These are phyloP conservation scores for Hemisphaericaspora xylanilytica DNA, from an alignment of 1,139 yeast species.

Conservation along the genomic window DNA sequence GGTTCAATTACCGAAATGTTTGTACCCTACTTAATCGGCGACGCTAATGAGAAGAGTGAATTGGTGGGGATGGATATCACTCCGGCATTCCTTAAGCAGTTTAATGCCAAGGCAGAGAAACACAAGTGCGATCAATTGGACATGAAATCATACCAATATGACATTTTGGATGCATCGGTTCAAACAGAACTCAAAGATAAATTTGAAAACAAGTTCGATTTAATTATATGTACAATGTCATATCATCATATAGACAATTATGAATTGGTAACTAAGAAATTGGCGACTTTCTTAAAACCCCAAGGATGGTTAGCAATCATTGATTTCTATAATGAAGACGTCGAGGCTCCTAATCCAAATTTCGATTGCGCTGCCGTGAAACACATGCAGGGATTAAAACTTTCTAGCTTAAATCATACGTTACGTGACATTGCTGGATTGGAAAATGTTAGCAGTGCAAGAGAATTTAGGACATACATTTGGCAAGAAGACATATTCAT, in stretches of 20 bases:
- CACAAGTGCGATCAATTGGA: slow-evolving; percentile 8
- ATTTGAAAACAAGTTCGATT: slow-evolving; percentile 28
- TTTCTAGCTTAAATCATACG: slow-evolving; percentile 22
- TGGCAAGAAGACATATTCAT: slow-evolving; percentile 29
- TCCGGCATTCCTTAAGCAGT: slow-evolving; percentile 24
- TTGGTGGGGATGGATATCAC: slow-evolving; percentile 41
- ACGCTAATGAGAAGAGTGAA: slow-evolving; percentile 13
- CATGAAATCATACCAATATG: slow-evolving; percentile 22
- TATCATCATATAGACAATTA: slow-evolving; percentile 41
- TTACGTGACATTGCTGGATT: slow-evolving; percentile 24
- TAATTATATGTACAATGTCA: slow-evolving; percentile 35
- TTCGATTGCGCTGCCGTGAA: slow-evolving; percentile 20
- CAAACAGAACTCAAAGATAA: slow-evolving; percentile 16
- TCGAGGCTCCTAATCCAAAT: slow-evolving; percentile 17
- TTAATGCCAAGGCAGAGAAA: slow-evolving; percentile 16
- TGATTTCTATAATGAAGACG: slow-evolving; percentile 38
- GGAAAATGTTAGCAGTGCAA: slow-evolving; percentile 21
- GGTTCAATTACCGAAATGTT: slow-evolving; percentile 34
- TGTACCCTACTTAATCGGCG: slow-evolving; percentile 25
- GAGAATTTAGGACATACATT: slow-evolving; percentile 19
- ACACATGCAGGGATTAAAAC: slow-evolving; percentile 37
- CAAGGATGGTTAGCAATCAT: slow-evolving; percentile 36
- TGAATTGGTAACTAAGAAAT: slow-evolving; percentile 27
- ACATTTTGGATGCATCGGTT: slow-evolving; percentile 26
- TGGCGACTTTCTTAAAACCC: slow-evolving; percentile 31